Base-by-base conservation (phyloP, 768 basidiomycete genomes). In the Lactarius evosmus region DNA sequence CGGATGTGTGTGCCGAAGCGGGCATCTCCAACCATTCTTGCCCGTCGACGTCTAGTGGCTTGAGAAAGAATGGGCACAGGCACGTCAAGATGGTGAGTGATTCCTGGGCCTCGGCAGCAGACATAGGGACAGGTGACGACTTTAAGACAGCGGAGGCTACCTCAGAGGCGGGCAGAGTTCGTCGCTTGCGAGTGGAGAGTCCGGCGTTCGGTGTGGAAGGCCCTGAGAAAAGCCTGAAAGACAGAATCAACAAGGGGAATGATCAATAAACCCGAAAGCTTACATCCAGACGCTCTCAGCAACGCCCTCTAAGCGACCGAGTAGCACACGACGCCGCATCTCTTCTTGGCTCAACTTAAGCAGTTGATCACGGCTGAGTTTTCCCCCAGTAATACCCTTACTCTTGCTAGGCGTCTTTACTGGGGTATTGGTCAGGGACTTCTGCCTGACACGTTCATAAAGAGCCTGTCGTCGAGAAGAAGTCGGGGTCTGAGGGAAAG, bases 281-380 rank as follows among this genome's bases (percentile, higher is more conserved):
- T 56, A 89, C 92, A 93, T 92, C 89, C 91, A 93, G 19, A 88
- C 83, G 67, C 91, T 89, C 71, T 94, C 91, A n/a, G 92, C 92
- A 32, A 94, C 83, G 11, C 88, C 87, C 30, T 82, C 81, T 7
- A 94, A 80, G 22, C 92, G 84, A 56, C 91, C 91, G 8, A 94
- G 78, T 33, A 93, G 73, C 67, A 88, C 91, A 40, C 91, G 79
- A 62, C 88, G 80, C 63, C 89, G 81, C 76, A 89, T 82, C 71
- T 90, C 91, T 62, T 92, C 90, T 70, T 91, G 90, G 46, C 85
- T 79, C 60, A 92, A 76, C 74, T 86, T 88, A 49, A 86, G 73
- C 66, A 91, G 78, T 67, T 88, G 83, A 58, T 89, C 89, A 63
- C 80, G 83, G 49, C 83, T 83, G 68, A 89, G 75, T 60, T 75